These are phyloP conservation scores for Colletotrichum lindemuthianum DNA, from an alignment of 2,329 filamentous ascomycete species.

Conservation along the genomic window DNA sequence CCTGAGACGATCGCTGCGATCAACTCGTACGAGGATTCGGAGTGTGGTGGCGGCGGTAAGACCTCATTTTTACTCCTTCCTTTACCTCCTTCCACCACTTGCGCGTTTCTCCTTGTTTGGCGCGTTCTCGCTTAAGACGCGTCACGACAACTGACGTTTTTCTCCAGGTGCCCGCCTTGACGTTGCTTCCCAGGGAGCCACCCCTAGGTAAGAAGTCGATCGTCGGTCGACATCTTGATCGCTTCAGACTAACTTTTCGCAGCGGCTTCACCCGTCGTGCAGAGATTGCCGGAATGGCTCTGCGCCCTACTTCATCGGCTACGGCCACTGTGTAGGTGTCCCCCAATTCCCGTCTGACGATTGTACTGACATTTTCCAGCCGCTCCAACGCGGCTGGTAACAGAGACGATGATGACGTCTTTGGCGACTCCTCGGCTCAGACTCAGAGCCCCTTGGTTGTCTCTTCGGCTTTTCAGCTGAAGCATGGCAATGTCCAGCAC, in stretches of 20 bases:
- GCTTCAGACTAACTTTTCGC: not conserved
- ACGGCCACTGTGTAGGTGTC: slow-evolving; percentile 26
- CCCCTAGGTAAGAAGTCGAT: slow-evolving; percentile 11
- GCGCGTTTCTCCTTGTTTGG: too few species aligned
- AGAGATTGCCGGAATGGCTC: slow-evolving; percentile 12
- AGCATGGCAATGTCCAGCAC: slow-evolving; percentile 22
- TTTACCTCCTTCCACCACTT: too few species aligned
- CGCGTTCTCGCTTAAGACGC: too few species aligned
- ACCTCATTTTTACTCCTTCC: too few species aligned
- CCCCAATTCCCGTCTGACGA: not conserved
- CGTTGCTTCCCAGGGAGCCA: slow-evolving; percentile 21
- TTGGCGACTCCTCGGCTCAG: slow-evolving; percentile 3
- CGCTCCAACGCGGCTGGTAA: not conserved
- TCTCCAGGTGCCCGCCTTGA: slow-evolving; percentile 11
- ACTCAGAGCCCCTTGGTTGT: not conserved
- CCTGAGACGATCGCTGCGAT: too few species aligned
- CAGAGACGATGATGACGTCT: slow-evolving; percentile 24
- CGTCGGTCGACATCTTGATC: not conserved
- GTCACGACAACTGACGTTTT: too few species aligned
- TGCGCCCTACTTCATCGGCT: slow-evolving; percentile 29
- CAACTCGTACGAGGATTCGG: too few species aligned
- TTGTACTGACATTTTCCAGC: slow-evolving; percentile 5
- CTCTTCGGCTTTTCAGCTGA: slow-evolving; percentile 13
- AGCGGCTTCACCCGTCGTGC: slow-evolving; percentile 19
- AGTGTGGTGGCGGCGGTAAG: too few species aligned